Base-by-base conservation (phyloP, 208 protist species). In the Acanthamoeba quina region DNA sequence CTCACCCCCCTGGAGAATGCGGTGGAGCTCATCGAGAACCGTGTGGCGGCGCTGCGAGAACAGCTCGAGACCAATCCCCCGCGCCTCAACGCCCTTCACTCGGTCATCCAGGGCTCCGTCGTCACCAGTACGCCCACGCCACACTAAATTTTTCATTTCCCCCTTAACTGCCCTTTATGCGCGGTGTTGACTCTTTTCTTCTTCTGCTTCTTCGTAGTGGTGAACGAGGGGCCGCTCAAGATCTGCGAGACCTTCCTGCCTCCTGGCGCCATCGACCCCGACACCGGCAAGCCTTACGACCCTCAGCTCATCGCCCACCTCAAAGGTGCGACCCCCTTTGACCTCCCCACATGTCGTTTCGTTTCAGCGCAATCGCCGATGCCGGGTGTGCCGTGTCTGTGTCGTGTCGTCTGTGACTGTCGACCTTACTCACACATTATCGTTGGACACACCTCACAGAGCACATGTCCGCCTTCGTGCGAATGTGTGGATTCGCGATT, bases 161-260 rank as follows among this genome's bases (percentile, higher is more conserved):
- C 0, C 41, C 49, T 34, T 44, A 2, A 0, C 9, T 31, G 9
- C 1, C 58, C 44, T 31, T 15, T 26, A 24, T n/a, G 13, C 47
- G 15, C 26, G 54, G 34, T 24, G 70, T 17, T 64, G 21, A 88
- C 37, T 41, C 37, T 41, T 41, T 41, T 41, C 3, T 41, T 9
- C 7, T 13, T 19, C 52, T 56, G 0, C 5, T 56, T 11, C 52
- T 1, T 26, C 56, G 41, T 29, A 93, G 88, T 93, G 88, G 88
- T 93, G 88, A 93, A 93, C 64, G 88, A 93, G 44, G 88, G 88
- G 9, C 88, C 88, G 37, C 47, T 93, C 26, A 93, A 93, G 88
- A 93, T 93, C 24, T 93, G 88, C 68, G 88, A 93, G 88, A 78
- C 44, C n/a, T 93, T 93, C 88, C 52, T 93, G 0, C 62, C 88